phyloP scores from a whole-genome alignment of 306 rosid genomes.

The Senna tora region DNA sequence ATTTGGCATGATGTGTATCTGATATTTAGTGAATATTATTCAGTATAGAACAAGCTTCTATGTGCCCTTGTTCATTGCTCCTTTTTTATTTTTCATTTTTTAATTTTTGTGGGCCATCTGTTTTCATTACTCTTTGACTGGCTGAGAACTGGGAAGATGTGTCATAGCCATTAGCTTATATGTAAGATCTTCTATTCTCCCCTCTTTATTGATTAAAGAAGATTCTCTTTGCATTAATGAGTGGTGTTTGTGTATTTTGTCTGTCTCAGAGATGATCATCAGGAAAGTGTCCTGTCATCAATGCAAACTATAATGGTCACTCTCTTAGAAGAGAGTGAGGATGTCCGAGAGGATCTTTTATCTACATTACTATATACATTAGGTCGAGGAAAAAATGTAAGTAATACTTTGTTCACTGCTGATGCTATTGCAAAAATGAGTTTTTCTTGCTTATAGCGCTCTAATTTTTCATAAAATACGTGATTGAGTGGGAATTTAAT shows the following conservation, averaged over 20 bases:
- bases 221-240: conserved; percentile 33
- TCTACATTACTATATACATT: conserved; percentile 64
- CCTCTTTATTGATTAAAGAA: conserved; percentile 19
- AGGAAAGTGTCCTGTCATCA: conserved; percentile 82
- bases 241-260: conserved; percentile 34
- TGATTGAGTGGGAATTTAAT: conserved; percentile 42
- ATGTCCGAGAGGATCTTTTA: conserved; percentile 65
- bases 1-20: conserved; percentile 6
- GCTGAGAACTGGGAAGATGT: neutral
- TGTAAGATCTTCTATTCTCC: neutral
- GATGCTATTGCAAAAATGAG: conserved; percentile 24
- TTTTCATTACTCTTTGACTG: conserved; percentile 27
- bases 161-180: conserved; percentile 23
- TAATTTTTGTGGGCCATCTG: neutral
- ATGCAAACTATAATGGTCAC: conserved; percentile 91
- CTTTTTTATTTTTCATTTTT: no score
- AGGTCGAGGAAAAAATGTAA: conserved; percentile 79
- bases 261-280: conserved; percentile 87
- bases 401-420: conserved; percentile 41
- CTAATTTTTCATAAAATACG: conserved; percentile 22
- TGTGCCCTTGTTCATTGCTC: conserved; percentile 21
- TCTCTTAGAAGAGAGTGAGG: conserved; percentile 96
- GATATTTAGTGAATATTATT: conserved; percentile 30
- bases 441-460: conserved; percentile 21
- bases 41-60: neutral